phyloP scores from a whole-genome alignment of 1,284 basidiomycete genomes.

The Clitocybe nebularis region DNA sequence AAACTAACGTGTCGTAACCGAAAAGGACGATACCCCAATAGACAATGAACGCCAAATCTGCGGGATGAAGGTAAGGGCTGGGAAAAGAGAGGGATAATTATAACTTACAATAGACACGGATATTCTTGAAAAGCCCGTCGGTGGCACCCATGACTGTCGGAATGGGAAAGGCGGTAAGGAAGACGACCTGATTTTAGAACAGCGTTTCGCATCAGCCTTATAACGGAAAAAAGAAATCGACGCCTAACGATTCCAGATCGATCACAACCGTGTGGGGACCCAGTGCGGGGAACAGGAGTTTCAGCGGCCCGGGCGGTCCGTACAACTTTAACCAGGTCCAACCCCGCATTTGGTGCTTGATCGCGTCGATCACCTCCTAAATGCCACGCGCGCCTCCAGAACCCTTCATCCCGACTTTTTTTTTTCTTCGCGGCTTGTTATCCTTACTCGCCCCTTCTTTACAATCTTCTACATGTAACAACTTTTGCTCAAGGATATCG shows the following conservation, averaged over 20 bases:
- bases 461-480: background rate
- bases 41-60: constrained; percentile 66
- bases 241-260: background rate
- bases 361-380: background rate
- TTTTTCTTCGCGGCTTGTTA: background rate
- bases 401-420: background rate
- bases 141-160: background rate
- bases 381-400: constrained; percentile 1
- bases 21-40: constrained; percentile 80
- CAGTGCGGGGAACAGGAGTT: background rate
- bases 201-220: background rate
- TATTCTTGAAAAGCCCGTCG: constrained; percentile 42
- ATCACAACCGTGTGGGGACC: background rate
- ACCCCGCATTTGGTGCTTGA: constrained; percentile 1
- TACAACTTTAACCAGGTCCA: too few species aligned
- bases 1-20: constrained; percentile 67
- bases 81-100: background rate
- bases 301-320: background rate
- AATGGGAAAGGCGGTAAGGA: constrained; percentile 1
- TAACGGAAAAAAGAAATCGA: background rate
- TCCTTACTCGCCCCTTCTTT: background rate
- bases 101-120: constrained; percentile 53
- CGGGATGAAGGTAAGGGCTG: background rate
- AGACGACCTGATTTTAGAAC: background rate
- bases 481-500: background rate